phyloP scores from a whole-genome alignment of 306 rosid species.

The Cucurbita pepo region DNA sequence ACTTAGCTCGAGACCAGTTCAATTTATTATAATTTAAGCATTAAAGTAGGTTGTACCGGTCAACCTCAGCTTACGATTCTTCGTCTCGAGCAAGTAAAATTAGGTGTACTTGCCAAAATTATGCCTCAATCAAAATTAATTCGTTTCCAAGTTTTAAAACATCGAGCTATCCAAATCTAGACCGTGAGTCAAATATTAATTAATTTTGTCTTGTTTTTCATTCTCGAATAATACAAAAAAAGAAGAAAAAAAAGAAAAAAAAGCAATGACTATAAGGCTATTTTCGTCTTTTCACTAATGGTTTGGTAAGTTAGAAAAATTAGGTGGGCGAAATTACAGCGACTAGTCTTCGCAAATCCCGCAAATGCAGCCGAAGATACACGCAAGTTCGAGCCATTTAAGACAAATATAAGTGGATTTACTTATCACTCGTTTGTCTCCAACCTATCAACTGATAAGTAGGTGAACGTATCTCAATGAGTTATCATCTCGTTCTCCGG shows the following conservation, averaged over 20 bases:
- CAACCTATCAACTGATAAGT: slow-evolving; percentile 12
- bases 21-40: too few species aligned
- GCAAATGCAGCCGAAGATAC: slow-evolving; percentile 28
- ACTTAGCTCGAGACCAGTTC: not conserved
- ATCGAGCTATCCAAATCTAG: too few species aligned
- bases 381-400: slow-evolving; percentile 26
- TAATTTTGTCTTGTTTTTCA: not conserved
- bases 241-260: not conserved
- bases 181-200: not conserved
- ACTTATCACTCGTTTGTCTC: slow-evolving; percentile 7
- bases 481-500: slow-evolving; percentile 56
- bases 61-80: too few species aligned
- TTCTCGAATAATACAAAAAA: not conserved
- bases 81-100: too few species aligned
- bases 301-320: not conserved
- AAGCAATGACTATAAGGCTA: not conserved
- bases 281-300: not conserved
- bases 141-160: too few species aligned
- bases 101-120: too few species aligned
- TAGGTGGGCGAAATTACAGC: not conserved
- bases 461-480: slow-evolving; percentile 4
- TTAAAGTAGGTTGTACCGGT: too few species aligned
- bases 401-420: not conserved
- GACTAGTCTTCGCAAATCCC: slow-evolving; percentile 16
- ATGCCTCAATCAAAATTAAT: too few species aligned